Evolutionary conservation across 331 rosid genomes (phyloP), one percentile per base, ranked within the genome.

Genomic region (Dryas integrifolia): DNA sequence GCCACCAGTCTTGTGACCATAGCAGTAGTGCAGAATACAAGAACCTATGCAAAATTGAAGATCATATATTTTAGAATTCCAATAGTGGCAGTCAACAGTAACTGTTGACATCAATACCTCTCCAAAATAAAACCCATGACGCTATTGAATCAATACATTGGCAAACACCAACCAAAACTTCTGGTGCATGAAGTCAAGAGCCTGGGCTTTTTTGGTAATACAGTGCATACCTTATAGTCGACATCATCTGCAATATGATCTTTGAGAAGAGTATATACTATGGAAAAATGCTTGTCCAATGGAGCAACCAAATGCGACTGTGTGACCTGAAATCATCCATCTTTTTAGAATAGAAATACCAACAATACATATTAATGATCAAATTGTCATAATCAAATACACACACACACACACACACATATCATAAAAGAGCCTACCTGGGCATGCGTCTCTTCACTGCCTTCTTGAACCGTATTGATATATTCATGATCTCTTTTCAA

Each of bases 11-110:
- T 77, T 41, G 99, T 95, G 58, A 89, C 90, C 98, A 89, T 91
- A 56, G 98, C 98, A 60, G 98, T 95, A 65, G 98, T 95, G 83
- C 98, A 95, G 86, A 95, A 95, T 77, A 95, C 90, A 62, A 95
- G 96, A 77, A 95, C 96, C 98, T 94, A 79, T 3, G 4, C 49
- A 80, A 69, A 45, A 74, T 43, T 12, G 11, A 21, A 38, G 21
- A 35, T 40, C 65, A 35, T 58, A 76, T 14, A 66, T 72, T 58
- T 49, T 64, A 16, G 9, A 24, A 60, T 61, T 18, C 41, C 7
- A 53, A 51, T 46, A 40, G 57, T 38, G 16, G 48, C 53, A 40
- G 6, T 4, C 38, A 47, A 51, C 9, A 38, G 67, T 49, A 39
- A 51, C 38, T 52, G 30, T 6, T 3, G 6, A 51, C 9, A 57